A percentile compares a stretch with the other conserved stretches of the same genome.
These are phyloP conservation scores for Thelephora aurantiotincta DNA, from an alignment of 768 basidiomycete species.

Conservation along the genomic window DNA sequence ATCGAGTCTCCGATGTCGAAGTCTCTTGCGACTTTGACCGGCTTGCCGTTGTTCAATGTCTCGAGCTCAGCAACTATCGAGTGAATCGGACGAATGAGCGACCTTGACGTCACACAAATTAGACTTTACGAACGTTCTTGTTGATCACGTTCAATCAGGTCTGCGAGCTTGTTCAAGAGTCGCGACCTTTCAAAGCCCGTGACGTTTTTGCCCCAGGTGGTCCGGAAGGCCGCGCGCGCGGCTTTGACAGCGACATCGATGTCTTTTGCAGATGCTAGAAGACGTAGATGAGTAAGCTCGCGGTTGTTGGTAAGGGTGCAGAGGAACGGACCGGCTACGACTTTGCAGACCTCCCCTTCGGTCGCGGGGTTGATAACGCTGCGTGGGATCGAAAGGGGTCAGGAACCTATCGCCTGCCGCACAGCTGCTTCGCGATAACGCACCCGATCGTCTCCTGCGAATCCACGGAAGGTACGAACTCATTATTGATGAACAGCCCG, in stretches of 20 bases:
- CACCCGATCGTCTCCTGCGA: slow-evolving; percentile 52
- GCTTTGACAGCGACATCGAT: slow-evolving; percentile 76
- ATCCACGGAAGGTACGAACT: slow-evolving; percentile 69
- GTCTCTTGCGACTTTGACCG: slow-evolving; percentile 53
- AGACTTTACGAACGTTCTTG: slow-evolving; percentile 27
- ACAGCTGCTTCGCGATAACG: slow-evolving; percentile 10
- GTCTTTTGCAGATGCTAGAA: slow-evolving; percentile 51
- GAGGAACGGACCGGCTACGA: slow-evolving; percentile 28
- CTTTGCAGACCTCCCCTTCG: slow-evolving; percentile 55
- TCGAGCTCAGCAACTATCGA: slow-evolving; percentile 59
- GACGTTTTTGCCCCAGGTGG: slow-evolving; percentile 81
- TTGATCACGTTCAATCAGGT: slow-evolving; percentile 77
- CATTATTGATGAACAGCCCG: slow-evolving; percentile 85
- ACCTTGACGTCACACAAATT: not conserved
- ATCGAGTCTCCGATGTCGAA: slow-evolving; percentile 70
- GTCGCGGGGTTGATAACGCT: slow-evolving; percentile 76
- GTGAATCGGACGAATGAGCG: not conserved
- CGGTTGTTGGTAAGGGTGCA: not conserved
- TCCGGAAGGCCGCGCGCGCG: slow-evolving; percentile 71
- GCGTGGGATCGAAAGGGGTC: slow-evolving; percentile 3
- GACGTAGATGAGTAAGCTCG: not conserved
- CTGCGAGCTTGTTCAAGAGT: slow-evolving; percentile 74
- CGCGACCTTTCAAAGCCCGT: slow-evolving; percentile 73
- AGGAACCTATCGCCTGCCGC: not conserved
- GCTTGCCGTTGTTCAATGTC: slow-evolving; percentile 84